A percentile compares a stretch with the other conserved stretches of the same genome.
Evolutionary conservation across 2,329 filamentous ascomycete genomes (phyloP).

Genomic region (Alternaria arborescens): DNA sequence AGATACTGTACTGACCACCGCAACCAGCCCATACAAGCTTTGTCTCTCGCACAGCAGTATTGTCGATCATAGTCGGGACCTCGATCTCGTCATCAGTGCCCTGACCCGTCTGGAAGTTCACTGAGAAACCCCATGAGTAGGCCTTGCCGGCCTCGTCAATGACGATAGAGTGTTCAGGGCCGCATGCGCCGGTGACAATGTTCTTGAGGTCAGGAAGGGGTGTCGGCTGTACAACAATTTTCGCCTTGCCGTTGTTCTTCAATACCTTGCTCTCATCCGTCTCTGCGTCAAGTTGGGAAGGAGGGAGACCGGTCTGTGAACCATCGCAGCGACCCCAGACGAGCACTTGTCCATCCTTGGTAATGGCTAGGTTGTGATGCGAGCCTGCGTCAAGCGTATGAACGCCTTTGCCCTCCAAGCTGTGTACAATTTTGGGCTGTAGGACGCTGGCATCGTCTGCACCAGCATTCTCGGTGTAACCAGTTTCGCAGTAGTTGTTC

Average conservation of each 20-base stretch:
- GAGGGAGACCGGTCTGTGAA: constrained; percentile 60
- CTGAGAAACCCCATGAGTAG: constrained; percentile 82
- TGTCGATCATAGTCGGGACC: constrained; percentile 81
- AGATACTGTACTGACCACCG: constrained; percentile 83
- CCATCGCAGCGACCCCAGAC: constrained; percentile 69
- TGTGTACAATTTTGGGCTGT: constrained; percentile 70
- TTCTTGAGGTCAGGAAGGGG: constrained; percentile 66
- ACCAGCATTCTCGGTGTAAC: constrained; percentile 68
- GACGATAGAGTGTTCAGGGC: constrained; percentile 77
- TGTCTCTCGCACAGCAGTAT: constrained; percentile 79
- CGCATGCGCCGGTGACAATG: constrained; percentile 67
- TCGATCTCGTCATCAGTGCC: constrained; percentile 81
- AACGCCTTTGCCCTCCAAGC: constrained; percentile 71
- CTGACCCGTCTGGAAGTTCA: constrained; percentile 81
- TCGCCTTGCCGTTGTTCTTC: constrained; percentile 68
- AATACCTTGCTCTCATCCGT: constrained; percentile 55
- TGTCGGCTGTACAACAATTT: constrained; percentile 75
- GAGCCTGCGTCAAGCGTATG: constrained; percentile 73
- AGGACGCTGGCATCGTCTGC: constrained; percentile 75
- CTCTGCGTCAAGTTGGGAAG: constrained; percentile 37
- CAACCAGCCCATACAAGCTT: constrained; percentile 80
- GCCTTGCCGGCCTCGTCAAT: constrained; percentile 74
- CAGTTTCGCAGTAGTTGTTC: constrained; percentile 87
- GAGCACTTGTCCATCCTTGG: constrained; percentile 63
- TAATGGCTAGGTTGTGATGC: constrained; percentile 75